Base-by-base conservation (phyloP, 352 stramenopile genomes). In the Globisporangium camurandrum region DNA sequence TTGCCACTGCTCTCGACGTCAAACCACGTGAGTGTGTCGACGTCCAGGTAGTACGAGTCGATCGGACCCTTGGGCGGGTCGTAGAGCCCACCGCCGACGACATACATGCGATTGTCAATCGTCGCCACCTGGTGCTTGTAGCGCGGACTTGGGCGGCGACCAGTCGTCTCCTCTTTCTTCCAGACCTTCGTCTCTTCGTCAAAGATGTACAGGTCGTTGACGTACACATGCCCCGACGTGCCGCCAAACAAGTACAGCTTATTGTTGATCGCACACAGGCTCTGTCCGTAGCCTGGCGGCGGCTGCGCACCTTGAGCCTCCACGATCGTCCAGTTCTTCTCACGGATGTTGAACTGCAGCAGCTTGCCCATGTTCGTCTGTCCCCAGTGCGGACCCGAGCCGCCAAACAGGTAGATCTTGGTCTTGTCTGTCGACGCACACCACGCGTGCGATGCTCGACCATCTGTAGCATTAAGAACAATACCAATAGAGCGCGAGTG, bases 361-460 rank as follows among this genome's bases (percentile, higher is more conserved):
- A 92, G 56, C 54, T 92, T 92, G 46, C 80, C 77, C 80, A 92
- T 92, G 61, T 92, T 92, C 8, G 77, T 92, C 52, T 92, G 80
- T 10, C 80, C 80, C 80, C 80, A 92, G 56, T 89, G 80, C 26
- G 80, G 80, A 0, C 80, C 77, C 2, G 77, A 88, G 27, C 80
- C 80, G 37, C 80, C 80, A 37, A 88, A 92, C 2, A 89, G 52
- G 49, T 88, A 92, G 19, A 92, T 59, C 44, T 88, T 88, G 2
- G 71, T 82, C 51, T 86, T 63, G 54, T 92, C 81, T 16, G 69
- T 74, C 2, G 81, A 89, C 5, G 61, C 67, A 40, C 81, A 92
- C 71, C 71, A 89, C 23, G 81, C 74, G 40, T 92, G 81, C 0
- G 77, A 89, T 2, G 80, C 77, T 48, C 77, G 69, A 17, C 80